phyloP scores from a whole-genome alignment of 2,329 filamentous ascomycete genomes.

The Aspergillus viridinutans region DNA sequence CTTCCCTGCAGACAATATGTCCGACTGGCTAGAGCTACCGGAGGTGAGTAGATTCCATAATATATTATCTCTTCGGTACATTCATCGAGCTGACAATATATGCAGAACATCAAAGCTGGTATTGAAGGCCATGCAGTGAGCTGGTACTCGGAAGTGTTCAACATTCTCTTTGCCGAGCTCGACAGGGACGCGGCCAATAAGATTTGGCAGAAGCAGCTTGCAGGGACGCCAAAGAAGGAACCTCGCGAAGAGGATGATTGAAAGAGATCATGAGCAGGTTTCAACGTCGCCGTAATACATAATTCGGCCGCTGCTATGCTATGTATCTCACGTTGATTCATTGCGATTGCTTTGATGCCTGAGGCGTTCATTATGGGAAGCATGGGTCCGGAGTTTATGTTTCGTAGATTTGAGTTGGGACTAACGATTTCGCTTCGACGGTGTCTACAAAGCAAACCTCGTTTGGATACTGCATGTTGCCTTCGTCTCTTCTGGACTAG shows the following conservation, averaged over 20 bases:
- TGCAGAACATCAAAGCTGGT: conserved; percentile 93
- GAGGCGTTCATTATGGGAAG: conserved; percentile 31
- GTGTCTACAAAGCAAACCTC: background rate
- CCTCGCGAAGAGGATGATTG: conserved; percentile 28
- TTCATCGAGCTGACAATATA: conserved; percentile 11
- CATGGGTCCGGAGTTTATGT: conserved; percentile 30
- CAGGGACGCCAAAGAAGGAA: conserved; percentile 53
- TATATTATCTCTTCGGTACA: conserved; percentile 3
- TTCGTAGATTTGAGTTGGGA: conserved; percentile 2
- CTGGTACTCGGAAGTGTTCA: conserved; percentile 94
- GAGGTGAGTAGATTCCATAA: conserved; percentile 63
- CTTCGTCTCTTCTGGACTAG: background rate
- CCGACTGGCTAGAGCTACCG: conserved; percentile 94
- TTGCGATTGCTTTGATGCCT: conserved; percentile 17
- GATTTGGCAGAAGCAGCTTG: conserved; percentile 63
- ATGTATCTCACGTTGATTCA: conserved; percentile 10
- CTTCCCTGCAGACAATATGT: conserved; percentile 92
- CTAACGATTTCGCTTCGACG: conserved; percentile 2
- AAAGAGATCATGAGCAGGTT: conserved; percentile 5
- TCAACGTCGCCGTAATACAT: conserved; percentile 13
- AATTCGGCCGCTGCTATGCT: conserved; percentile 9
- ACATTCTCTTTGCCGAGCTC: conserved; percentile 79
- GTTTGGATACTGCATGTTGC: background rate
- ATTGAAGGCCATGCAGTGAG: conserved; percentile 85
- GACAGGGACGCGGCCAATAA: conserved; percentile 69